These are phyloP conservation scores for Fusarium caatingaense DNA, from an alignment of 2,329 filamentous ascomycete species.

Conservation along the genomic window DNA sequence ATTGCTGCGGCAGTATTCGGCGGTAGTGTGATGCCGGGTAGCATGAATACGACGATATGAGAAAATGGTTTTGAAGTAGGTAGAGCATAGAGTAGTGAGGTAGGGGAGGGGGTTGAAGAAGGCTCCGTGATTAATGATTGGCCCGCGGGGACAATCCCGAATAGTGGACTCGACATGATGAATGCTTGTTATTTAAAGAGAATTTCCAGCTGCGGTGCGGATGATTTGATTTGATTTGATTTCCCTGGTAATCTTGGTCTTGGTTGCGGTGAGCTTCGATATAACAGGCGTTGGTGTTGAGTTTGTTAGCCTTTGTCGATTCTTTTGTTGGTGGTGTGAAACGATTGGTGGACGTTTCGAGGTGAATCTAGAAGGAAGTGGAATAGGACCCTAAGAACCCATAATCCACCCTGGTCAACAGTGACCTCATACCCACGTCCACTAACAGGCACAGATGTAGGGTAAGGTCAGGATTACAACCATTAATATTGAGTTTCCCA, in stretches of 20 bases:
- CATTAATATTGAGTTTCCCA: neutral
- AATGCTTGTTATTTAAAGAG: neutral
- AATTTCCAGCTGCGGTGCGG: neutral
- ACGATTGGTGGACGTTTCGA: constrained; percentile 38
- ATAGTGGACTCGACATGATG: constrained; percentile 54
- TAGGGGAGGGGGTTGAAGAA: constrained; percentile 63
- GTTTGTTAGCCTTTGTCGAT: constrained; percentile 20
- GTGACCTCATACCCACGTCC: constrained; percentile 22
- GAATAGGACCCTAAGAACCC: constrained; percentile 12
- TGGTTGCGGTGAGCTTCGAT: constrained; percentile 8
- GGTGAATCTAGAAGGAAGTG: constrained; percentile 33
- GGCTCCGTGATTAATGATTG: constrained; percentile 67
- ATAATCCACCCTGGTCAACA: neutral
- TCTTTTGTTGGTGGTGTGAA: constrained; percentile 34
- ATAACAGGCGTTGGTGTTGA: constrained; percentile 18
- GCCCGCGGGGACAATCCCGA: constrained; percentile 71
- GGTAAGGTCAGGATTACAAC: constrained; percentile 9
- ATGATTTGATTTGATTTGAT: neutral
- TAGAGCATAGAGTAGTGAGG: constrained; percentile 67
- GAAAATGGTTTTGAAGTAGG: constrained; percentile 69
- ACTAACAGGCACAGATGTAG: constrained; percentile 9
- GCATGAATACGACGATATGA: constrained; percentile 89
- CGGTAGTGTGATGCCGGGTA: constrained; percentile 81
- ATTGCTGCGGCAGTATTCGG: constrained; percentile 85
- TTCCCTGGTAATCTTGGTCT: neutral